phyloP scores from a whole-genome alignment of 2,329 filamentous ascomycete genomes.

The Chrysosporium keratinophilum region DNA sequence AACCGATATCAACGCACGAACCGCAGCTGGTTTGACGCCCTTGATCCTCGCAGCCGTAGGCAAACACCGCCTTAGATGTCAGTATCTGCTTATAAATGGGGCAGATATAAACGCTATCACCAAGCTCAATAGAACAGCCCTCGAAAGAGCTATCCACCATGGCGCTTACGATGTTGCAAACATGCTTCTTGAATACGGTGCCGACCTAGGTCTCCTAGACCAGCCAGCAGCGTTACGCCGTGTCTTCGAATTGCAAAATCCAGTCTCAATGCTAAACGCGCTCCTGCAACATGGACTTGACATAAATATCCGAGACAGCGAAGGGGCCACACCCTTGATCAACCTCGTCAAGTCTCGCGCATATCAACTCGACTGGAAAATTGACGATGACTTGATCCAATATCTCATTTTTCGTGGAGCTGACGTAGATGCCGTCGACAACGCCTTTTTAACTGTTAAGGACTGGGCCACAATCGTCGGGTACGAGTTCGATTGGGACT shows the following conservation, averaged over 20 bases:
- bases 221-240: constrained; percentile 1
- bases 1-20: constrained; percentile 4
- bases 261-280: neutral
- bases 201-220: neutral
- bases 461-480: neutral
- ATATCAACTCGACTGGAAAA: neutral
- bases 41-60: constrained; percentile 1
- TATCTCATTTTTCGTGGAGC: neutral
- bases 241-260: neutral
- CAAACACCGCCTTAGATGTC: neutral
- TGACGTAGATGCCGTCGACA: neutral
- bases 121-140: neutral
- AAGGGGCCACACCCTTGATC: constrained; percentile 7
- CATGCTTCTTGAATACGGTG: neutral
- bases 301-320: constrained; percentile 2
- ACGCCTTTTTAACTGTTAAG: neutral
- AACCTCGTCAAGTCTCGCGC: neutral
- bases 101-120: neutral
- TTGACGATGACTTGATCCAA: neutral
- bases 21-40: neutral
- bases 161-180: neutral
- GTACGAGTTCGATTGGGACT: no score
- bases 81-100: constrained; percentile 1
- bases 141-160: neutral
- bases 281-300: constrained; percentile 3